Evolutionary conservation across 495 filamentous ascomycete genomes (phyloP).

Genomic region (Hypoxylon intermedium): DNA sequence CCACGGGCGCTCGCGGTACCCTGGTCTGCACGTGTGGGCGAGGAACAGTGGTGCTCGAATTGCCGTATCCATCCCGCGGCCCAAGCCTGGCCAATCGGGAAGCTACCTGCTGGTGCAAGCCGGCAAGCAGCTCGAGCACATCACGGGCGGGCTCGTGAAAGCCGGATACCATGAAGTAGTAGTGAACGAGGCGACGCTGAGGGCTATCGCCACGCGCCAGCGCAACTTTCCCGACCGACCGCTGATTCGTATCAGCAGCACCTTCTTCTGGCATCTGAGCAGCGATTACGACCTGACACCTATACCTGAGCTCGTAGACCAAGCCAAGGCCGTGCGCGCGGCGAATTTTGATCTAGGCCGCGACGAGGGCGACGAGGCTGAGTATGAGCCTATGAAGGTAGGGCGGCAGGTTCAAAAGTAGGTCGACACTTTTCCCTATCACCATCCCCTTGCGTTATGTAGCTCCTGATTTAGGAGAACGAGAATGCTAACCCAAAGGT

Average conservation of each 20-base stretch:
- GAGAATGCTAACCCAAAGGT: conserved; percentile 1
- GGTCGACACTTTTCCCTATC: conserved; percentile 22
- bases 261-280: conserved; percentile 60
- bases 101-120: conserved; percentile 60
- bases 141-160: conserved; percentile 59
- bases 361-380: conserved; percentile 54
- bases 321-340: conserved; percentile 47
- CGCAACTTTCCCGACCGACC: conserved; percentile 49
- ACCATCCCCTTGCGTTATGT: background rate
- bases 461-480: background rate
- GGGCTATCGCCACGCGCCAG: conserved; percentile 45
- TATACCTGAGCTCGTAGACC: conserved; percentile 46
- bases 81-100: conserved; percentile 25
- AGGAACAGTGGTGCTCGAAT: conserved; percentile 59
- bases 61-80: conserved; percentile 54
- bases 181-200: conserved; percentile 53
- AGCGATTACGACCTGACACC: conserved; percentile 55
- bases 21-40: conserved; percentile 61
- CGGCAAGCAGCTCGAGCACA: conserved; percentile 62
- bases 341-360: conserved; percentile 52
- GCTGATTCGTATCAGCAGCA: conserved; percentile 55
- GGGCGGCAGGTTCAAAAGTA: conserved; percentile 57
- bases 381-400: conserved; percentile 55
- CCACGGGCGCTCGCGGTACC: conserved; percentile 61
- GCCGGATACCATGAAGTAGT: conserved; percentile 63